Percentiles rank a stretch among this genome's conserved stretches.
Conservation (phyloP, 805 yeast genomes). For the Wickerhamomyces pijperi region DNA sequence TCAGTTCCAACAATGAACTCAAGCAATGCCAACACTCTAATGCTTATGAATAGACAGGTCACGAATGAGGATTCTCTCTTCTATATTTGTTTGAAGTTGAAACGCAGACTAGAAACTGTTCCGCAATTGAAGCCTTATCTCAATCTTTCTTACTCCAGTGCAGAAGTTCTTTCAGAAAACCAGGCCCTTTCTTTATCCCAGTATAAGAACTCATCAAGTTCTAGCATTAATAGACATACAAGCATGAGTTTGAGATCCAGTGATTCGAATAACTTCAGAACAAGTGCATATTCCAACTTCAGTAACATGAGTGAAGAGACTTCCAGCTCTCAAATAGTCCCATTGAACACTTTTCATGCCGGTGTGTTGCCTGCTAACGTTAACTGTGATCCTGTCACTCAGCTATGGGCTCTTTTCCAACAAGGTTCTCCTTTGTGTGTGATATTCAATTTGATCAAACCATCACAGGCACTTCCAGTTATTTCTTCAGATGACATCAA, state of each 20-base stretch:
- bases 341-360: constrained; percentile 50
- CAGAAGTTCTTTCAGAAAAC: constrained; percentile 61
- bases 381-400: constrained; percentile 86
- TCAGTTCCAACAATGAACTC: constrained; percentile 1
- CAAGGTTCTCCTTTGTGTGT: constrained; percentile 89
- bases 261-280: constrained; percentile 17
- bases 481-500: constrained; percentile 73
- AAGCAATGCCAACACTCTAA: constrained; percentile 13
- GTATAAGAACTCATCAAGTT: constrained; percentile 14
- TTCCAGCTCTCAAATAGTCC: constrained; percentile 14
- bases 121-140: constrained; percentile 63
- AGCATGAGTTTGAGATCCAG: constrained; percentile 3
- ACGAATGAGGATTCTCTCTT: constrained; percentile 57
- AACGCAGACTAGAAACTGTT: constrained; percentile 42
- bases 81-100: constrained; percentile 49
- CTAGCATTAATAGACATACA: constrained; percentile 3
- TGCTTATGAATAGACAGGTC: constrained; percentile 55
- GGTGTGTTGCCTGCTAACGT: constrained; percentile 68
- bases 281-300: constrained; percentile 23
- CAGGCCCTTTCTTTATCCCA: constrained; percentile 46
- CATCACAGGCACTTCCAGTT: constrained; percentile 46
- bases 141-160: constrained; percentile 49
- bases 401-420: constrained; percentile 77
- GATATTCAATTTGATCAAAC: constrained; percentile 61
- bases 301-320: constrained; percentile 24